Evolutionary conservation across 2,329 filamentous ascomycete genomes (phyloP), one percentile per base, ranked within the genome.

Genomic region (Phialocephala sp.): DNA sequence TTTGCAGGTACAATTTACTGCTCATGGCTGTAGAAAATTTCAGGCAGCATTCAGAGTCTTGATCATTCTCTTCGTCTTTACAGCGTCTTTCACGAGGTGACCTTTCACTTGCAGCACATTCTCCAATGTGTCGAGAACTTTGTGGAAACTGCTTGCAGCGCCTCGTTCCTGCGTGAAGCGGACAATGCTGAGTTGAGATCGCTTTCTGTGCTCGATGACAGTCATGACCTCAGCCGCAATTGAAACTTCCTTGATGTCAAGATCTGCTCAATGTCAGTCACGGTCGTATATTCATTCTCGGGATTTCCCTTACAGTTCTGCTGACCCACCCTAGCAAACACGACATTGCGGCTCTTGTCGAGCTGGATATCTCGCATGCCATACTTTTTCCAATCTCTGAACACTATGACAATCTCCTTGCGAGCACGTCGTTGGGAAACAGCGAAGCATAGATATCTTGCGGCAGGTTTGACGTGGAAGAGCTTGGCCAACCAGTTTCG

Each of bases 401-500:
- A 83, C 35, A 96, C 81, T 59, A 87, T 85, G 27, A 89, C 85
- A 22, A 97, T 83, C 74, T 97, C 93, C 74, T 91, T 90, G 52
- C 93, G 88, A 52, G 90, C 91, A 66, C 88, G 86, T n/a, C 84
- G 84, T 72, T 90, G 90, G 5, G 90, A 87, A 27, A 93, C 84
- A 3, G 84, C 84, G 76, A 97, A 89, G 76, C 93, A 95, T 18
- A 97, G 79, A 35, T 91, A 85, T 69, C 87, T 87, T 18, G 83
- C 89, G 0, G 90, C 91, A 1, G 94, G 94, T 76, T 95, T 97
- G 75, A 97, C 90, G 63, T 93, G 88, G 80, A 98, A 92, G 55
- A 98, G 87, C 18, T 92, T 91, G 36, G 92, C 90, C 61, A 98
- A 86, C 94, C 94, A 97, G 72, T 91, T 97, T 74, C 93, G 89